Evolutionary conservation across 768 basidiomycete species (phyloP).

Genomic region (Hypholoma sublateritium): DNA sequence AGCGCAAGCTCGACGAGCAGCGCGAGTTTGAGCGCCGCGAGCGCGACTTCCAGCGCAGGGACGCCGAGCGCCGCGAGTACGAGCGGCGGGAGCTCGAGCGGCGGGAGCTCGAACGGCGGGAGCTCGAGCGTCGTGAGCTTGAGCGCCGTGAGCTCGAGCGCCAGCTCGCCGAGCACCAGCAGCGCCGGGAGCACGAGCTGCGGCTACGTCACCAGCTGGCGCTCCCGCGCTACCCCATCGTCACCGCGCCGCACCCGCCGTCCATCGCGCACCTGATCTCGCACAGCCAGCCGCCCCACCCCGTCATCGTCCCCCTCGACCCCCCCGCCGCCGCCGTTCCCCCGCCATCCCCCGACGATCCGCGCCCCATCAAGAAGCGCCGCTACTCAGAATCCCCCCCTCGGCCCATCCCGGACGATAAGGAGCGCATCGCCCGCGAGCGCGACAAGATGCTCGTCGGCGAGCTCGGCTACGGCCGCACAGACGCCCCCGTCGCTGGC

Average conservation of each 20-base stretch:
- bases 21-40: conserved; percentile 8
- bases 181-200: conserved; percentile 15
- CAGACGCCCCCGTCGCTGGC: conserved; percentile 22
- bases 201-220: conserved; percentile 10
- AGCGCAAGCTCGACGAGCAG: conserved; percentile 1
- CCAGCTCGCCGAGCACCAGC: conserved; percentile 3
- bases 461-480: conserved; percentile 31
- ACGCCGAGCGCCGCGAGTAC: conserved; percentile 6
- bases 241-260: conserved; percentile 16
- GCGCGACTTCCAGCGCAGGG: background rate
- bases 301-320: conserved; percentile 18
- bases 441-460: conserved; percentile 31
- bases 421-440: conserved; percentile 28
- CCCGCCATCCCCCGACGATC: conserved; percentile 16
- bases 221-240: conserved; percentile 16
- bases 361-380: conserved; percentile 39
- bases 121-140: too few species aligned
- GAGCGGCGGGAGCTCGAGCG: conserved; percentile 5
- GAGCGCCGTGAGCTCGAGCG: conserved; percentile 2
- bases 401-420: conserved; percentile 23
- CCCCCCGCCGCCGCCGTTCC: conserved; percentile 14
- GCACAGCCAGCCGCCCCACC: conserved; percentile 5
- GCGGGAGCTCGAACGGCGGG: conserved; percentile 7
- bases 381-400: conserved; percentile 42
- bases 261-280: conserved; percentile 24